Evolutionary conservation across 495 filamentous ascomycete genomes (phyloP).

Genomic region (Massariosphaeria phaeospora): DNA sequence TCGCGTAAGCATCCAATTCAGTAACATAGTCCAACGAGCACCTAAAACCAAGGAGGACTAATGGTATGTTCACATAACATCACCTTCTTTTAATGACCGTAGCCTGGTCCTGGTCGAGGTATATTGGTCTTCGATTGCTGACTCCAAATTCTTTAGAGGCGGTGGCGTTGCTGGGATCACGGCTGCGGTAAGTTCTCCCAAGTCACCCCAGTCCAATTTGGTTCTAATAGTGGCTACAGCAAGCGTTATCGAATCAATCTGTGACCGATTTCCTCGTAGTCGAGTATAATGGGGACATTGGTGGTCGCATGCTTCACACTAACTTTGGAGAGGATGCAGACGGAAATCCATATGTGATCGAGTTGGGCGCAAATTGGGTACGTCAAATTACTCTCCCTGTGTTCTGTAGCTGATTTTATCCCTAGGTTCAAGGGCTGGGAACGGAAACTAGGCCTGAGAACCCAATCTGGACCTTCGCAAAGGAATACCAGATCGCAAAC

Average conservation of each 20-base stretch:
- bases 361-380: conserved; percentile 37
- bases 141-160: too few species aligned
- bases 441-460: conserved; percentile 55
- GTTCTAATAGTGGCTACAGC: conserved; percentile 40
- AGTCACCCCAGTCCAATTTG: neutral
- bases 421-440: conserved; percentile 60
- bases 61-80: too few species aligned
- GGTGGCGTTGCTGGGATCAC: conserved; percentile 65
- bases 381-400: neutral
- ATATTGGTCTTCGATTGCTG: too few species aligned
- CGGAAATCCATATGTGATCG: conserved; percentile 51
- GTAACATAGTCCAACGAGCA: too few species aligned
- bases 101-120: too few species aligned
- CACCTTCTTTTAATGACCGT: too few species aligned
- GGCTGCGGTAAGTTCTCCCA: conserved; percentile 50
- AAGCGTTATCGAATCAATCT: conserved; percentile 60
- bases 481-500: conserved; percentile 60
- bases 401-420: neutral
- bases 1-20: too few species aligned
- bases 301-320: conserved; percentile 55
- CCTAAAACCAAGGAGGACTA: neutral
- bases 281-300: conserved; percentile 61
- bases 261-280: conserved; percentile 66
- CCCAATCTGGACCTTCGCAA: conserved; percentile 62
- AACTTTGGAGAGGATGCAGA: conserved; percentile 53